Base-by-base conservation (phyloP, 768 basidiomycete genomes). In the Lactarius quietus region DNA sequence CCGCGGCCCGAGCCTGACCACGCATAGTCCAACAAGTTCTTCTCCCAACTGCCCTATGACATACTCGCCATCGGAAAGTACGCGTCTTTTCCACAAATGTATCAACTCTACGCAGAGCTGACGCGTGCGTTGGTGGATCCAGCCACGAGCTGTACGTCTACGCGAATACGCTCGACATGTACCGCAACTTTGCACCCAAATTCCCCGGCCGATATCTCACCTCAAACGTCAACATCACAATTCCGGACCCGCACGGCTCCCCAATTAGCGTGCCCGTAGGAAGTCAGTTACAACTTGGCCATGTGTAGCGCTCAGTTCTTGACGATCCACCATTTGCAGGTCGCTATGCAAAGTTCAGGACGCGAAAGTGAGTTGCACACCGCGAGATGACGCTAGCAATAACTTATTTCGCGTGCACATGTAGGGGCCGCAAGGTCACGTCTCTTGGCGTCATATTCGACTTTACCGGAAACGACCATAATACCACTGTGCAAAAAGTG, bases 91-190 rank as follows among this genome's bases (percentile, higher is more conserved):
- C 26, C 7, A 23, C 1, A 6, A 28, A 41, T 9, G 1, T 17
- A 29, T 31, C 3, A n/a, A 18, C 0, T 38, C 26, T 14, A 23
- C 38, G 23, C n/a, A 39, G 48, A 51, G 61, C 59, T 65, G 35
- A 39, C 23, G 26, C 33, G 9, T 52, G 43, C 15, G 43, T 51
- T 26, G 56, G 35, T 9, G 38, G 38, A 38, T 38, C 38, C 58
- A 89, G 88, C 73, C 94, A 95, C 68, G 93, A 95, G 76, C 74
- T 93, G n/a, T 92, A 93, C 73, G 78, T 81, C 63, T 90, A 89
- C 72, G 80, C 78, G 12, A 81, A 86, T 71, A 78, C 88, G 6
- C 79, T 84, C 33, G 89, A 90, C 73, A 87, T 90, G 88, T 78
- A 88, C 73, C 75, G 79, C 57, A 88, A 88, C 72, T 89, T 93